A percentile compares a stretch with the other conserved stretches of the same genome.
Evolutionary conservation across 2,329 filamentous ascomycete species (phyloP).

Genomic region (Penicillium occitanis): DNA sequence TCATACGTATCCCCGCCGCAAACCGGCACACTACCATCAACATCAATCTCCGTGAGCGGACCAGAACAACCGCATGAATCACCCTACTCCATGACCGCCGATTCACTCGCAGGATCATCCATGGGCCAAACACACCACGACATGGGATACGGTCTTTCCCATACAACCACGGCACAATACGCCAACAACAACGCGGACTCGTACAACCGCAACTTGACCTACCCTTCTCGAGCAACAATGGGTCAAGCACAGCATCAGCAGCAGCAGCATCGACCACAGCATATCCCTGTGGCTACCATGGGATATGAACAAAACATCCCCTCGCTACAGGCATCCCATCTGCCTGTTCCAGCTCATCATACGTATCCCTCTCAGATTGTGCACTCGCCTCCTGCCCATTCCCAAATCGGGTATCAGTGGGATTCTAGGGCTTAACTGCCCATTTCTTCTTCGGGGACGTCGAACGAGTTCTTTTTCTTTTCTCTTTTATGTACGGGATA

Average conservation of each 20-base stretch:
- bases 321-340: constrained; percentile 7
- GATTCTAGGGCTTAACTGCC: constrained; percentile 14
- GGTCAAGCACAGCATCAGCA: background rate
- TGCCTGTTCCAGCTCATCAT: constrained; percentile 12
- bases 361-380: constrained; percentile 13
- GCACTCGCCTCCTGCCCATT: constrained; percentile 10
- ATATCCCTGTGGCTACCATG: constrained; percentile 13
- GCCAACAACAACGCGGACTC: constrained; percentile 3
- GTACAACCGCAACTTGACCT: constrained; percentile 9
- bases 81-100: constrained; percentile 3
- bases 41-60: background rate
- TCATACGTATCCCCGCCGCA: constrained; percentile 13
- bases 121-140: constrained; percentile 13
- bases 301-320: constrained; percentile 18
- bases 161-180: constrained; percentile 12
- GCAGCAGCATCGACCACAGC: constrained; percentile 12
- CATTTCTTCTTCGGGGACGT: background rate
- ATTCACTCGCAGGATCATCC: constrained; percentile 5
- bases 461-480: background rate
- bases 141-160: constrained; percentile 11
- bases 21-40: background rate
- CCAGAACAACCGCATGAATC: constrained; percentile 4
- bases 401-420: constrained; percentile 20
- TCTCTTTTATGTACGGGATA: background rate
- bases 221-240: constrained; percentile 10